Evolutionary conservation across 441 rosid genomes (phyloP), one percentile per base, ranked within the genome.

Genomic region (Gossypium laxum): DNA sequence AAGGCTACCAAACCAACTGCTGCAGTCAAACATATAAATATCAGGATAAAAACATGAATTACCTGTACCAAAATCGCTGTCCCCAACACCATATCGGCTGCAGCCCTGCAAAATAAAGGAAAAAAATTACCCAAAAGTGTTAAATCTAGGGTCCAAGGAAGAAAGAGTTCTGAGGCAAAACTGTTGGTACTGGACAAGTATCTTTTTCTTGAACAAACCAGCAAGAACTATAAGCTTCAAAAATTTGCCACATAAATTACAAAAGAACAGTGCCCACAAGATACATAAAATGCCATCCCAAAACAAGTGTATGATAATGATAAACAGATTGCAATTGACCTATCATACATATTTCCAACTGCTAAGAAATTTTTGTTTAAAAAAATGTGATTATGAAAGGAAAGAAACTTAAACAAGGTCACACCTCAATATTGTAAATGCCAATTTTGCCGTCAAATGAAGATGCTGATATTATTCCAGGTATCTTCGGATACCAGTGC

Each of bases 371-470:
- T 59, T 28, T 14, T 59, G 6, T 50, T 67, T 26, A 48, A 3
- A 67, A 67, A 65, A 48, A 26, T 0, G 2, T 26, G 26, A 67
- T 0, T 8, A 12, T 28, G 17, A 67, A 3, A 67, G 15, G 15
- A 50, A 67, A 48, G 69, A 73, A 55, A 54, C 50, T 17, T 32
- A 26, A 24, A 17, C 66, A 32, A 8, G 24, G 14, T 58, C 57
- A 3, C 70, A 92, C 99, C 99, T 96, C 99, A 72, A 91, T 87
- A 77, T 93, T 96, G 83, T 92, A 91, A 70, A 96, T 79, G 67
- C 96, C 96, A 76, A 96, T 87, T 83, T 90, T 91, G 52, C 97
- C 97, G 79, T 96, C 99, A 90, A 91, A 96, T 22, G 99, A 92
- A 74, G 98, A 96, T 73, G 99, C 92, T 71, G 98, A 84, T 74